phyloP scores from a whole-genome alignment of 1,139 yeast species.

The Magnusiomyces sp. region DNA sequence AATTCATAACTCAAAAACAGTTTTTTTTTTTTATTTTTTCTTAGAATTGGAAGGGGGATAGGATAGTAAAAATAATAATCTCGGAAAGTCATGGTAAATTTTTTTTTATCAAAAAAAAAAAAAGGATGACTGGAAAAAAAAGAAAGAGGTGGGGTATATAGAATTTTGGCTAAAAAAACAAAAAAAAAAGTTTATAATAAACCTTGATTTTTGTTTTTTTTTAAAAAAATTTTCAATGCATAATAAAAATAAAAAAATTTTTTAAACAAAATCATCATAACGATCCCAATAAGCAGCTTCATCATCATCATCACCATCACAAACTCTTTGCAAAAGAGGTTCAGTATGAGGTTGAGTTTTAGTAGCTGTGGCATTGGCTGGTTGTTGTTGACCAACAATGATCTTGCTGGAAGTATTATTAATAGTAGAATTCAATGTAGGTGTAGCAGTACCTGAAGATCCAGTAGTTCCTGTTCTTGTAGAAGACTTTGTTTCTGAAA shows the following conservation, averaged over 20 bases:
- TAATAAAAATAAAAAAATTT: background rate
- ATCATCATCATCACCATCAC: conserved; percentile 12
- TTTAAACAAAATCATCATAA: conserved; percentile 10
- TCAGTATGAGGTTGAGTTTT: background rate
- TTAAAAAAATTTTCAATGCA: background rate
- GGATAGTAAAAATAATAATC: conserved; percentile 1
- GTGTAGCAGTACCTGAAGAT: no score
- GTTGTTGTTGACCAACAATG: background rate
- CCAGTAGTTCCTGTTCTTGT: no score
- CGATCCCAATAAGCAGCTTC: conserved; percentile 14
- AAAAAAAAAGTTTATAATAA: background rate
- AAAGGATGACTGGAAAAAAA: background rate
- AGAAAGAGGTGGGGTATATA: background rate
- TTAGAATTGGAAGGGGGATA: background rate
- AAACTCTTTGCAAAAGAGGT: conserved; percentile 10
- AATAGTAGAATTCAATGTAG: no score
- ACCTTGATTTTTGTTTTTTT: background rate
- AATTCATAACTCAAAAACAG: no score
- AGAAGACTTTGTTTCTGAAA: conserved; percentile 20
- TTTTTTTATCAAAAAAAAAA: background rate
- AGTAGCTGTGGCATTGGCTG: conserved; percentile 1
- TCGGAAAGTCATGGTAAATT: no score
- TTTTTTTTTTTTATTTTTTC: no score
- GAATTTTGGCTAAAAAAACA: background rate
- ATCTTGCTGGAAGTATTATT: no score